These are phyloP conservation scores for Gyromitra esculenta DNA, from an alignment of 2,329 filamentous ascomycete species.

Conservation along the genomic window DNA sequence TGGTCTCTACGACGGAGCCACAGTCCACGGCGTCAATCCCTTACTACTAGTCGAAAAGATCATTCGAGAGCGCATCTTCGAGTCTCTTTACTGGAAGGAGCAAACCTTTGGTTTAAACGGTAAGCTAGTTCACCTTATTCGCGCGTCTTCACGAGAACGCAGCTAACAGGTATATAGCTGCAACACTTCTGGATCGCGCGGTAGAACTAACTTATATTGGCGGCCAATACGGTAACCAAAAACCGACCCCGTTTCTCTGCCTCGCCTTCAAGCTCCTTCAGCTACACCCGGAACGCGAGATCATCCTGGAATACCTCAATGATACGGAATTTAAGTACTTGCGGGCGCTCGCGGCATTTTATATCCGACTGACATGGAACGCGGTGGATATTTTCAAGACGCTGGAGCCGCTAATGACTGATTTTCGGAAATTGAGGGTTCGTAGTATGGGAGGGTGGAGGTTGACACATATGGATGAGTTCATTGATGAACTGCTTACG, in stretches of 20 bases:
- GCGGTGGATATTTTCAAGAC: slow-evolving; percentile 81
- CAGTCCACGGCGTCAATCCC: slow-evolving; percentile 58
- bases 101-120: slow-evolving; percentile 95
- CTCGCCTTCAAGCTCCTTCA: slow-evolving; percentile 94
- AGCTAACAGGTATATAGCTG: slow-evolving; percentile 61
- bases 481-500: slow-evolving; percentile 88
- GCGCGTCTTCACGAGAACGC: neutral
- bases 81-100: slow-evolving; percentile 98
- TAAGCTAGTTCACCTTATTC: slow-evolving; percentile 18
- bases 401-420: slow-evolving; percentile 83
- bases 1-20: slow-evolving; percentile 57
- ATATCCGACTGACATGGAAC: slow-evolving; percentile 86
- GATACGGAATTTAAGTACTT: slow-evolving; percentile 88
- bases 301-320: slow-evolving; percentile 81
- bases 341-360: slow-evolving; percentile 88
- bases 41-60: slow-evolving; percentile 58
- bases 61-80: slow-evolving; percentile 81
- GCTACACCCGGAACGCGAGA: slow-evolving; percentile 79
- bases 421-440: slow-evolving; percentile 83
- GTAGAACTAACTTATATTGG: slow-evolving; percentile 85
- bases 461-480: slow-evolving; percentile 86
- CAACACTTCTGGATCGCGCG: slow-evolving; percentile 84
- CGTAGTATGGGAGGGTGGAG: slow-evolving; percentile 77
- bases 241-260: slow-evolving; percentile 91
- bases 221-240: slow-evolving; percentile 84